A percentile compares a stretch with the other conserved stretches of the same genome.
phyloP scores from a whole-genome alignment of 495 filamentous ascomycete genomes.

The Neurospora pannonica region DNA sequence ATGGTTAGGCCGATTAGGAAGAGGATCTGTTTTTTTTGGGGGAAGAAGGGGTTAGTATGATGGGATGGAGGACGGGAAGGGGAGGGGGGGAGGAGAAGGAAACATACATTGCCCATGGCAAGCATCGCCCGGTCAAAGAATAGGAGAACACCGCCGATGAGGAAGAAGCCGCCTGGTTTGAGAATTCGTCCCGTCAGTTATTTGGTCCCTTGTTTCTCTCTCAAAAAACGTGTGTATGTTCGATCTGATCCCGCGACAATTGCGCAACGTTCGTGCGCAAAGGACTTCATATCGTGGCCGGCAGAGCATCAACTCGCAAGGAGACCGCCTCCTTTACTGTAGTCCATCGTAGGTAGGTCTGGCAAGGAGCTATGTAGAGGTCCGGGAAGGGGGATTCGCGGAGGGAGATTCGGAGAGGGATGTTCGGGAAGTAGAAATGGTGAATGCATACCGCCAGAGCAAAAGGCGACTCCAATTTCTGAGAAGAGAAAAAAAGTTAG shows the following conservation, averaged over 20 bases:
- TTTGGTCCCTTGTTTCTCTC: neutral
- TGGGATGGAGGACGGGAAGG: conserved; percentile 35
- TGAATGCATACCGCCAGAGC: conserved; percentile 74
- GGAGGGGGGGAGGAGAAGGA: conserved; percentile 42
- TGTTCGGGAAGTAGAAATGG: neutral
- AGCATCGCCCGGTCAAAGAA: conserved; percentile 97
- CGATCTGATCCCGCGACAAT: neutral
- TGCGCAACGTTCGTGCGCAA: neutral
- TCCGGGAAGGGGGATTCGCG: neutral
- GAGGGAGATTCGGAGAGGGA: neutral
- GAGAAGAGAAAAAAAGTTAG: neutral
- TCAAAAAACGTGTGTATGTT: neutral
- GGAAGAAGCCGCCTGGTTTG: conserved; percentile 72
- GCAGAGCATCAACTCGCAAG: neutral
- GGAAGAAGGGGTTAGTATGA: neutral
- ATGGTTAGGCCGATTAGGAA: conserved; percentile 92
- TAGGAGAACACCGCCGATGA: conserved; percentile 83
- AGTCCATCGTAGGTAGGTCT: neutral
- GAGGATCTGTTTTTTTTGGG: conserved; percentile 63
- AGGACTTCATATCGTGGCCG: neutral
- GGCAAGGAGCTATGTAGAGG: neutral
- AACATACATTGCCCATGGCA: conserved; percentile 41
- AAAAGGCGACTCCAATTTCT: conserved; percentile 96
- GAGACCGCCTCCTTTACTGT: neutral
- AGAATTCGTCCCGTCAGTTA: conserved; percentile 6